Conservation (phyloP, 1,284 basidiomycete genomes). For the Abortiporus biennis region DNA sequence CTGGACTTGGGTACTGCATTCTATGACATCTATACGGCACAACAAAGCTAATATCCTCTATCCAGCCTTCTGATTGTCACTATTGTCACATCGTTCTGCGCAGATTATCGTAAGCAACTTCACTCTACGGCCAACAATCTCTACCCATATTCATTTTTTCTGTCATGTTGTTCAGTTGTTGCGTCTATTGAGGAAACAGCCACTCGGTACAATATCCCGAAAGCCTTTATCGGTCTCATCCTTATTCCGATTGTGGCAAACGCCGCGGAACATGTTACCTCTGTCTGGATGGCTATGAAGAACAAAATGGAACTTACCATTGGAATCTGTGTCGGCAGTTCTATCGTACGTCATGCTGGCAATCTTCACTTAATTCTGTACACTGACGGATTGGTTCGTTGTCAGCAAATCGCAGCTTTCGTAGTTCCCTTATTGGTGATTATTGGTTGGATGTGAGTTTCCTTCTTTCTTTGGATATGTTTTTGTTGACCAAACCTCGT, state of each 20-base stretch:
- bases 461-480: background rate
- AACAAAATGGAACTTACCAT: slow-evolving; percentile 85
- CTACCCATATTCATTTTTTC: no score
- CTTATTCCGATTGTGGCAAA: slow-evolving; percentile 73
- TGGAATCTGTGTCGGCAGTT: slow-evolving; percentile 85
- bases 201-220: slow-evolving; percentile 72
- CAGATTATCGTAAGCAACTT: slow-evolving; percentile 59
- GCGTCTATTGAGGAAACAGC: slow-evolving; percentile 90
- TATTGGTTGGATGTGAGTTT: slow-evolving; percentile 70
- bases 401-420: slow-evolving; percentile 83
- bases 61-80: slow-evolving; percentile 61
- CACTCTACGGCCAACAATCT: background rate
- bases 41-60: no score
- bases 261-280: slow-evolving; percentile 77
- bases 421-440: slow-evolving; percentile 83
- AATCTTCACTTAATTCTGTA: background rate
- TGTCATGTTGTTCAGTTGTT: slow-evolving; percentile 53
- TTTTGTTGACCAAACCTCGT: slow-evolving; percentile 7
- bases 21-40: no score
- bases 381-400: background rate
- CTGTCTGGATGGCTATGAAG: slow-evolving; percentile 90
- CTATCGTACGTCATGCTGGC: slow-evolving; percentile 61
- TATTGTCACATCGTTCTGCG: slow-evolving; percentile 80
- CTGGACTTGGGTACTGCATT: slow-evolving; percentile 43
- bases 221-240: slow-evolving; percentile 75